Conservation (phyloP, 2,329 filamentous ascomycete genomes). For the Nannizzia gypsea region DNA sequence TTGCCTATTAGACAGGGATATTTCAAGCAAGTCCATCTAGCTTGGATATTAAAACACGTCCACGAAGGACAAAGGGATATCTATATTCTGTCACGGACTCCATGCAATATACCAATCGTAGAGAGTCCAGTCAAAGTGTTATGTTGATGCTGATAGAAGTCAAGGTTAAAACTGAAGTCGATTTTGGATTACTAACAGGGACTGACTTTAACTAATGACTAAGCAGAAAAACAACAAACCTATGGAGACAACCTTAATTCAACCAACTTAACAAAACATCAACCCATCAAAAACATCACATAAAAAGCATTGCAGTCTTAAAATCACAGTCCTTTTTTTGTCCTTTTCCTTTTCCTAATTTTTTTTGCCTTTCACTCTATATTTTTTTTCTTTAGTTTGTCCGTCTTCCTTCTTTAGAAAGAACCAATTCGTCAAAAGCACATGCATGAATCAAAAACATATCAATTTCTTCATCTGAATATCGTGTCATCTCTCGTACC, state of each 20-base stretch:
- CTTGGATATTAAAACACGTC: too few species aligned
- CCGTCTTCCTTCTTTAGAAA: neutral
- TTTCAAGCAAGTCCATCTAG: too few species aligned
- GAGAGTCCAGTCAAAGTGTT: too few species aligned
- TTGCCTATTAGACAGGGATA: too few species aligned
- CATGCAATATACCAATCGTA: too few species aligned
- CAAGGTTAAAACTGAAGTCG: too few species aligned
- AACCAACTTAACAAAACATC: neutral
- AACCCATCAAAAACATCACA: neutral
- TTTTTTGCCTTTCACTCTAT: neutral
- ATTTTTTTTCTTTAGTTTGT: neutral
- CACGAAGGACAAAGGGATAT: too few species aligned
- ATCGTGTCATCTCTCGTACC: neutral
- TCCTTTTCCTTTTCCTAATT: neutral
- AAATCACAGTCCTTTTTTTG: neutral
- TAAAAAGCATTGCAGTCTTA: neutral
- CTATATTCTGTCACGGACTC: too few species aligned
- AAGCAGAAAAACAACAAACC: too few species aligned
- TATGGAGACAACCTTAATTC: neutral
- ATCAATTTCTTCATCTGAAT: neutral
- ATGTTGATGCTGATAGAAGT: too few species aligned
- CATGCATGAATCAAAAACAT: neutral
- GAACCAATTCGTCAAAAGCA: neutral
- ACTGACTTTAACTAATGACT: too few species aligned
- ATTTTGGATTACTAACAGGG: too few species aligned